Base-by-base conservation (phyloP, 2,329 filamentous ascomycete species). In the Diaporthe sp. region DNA sequence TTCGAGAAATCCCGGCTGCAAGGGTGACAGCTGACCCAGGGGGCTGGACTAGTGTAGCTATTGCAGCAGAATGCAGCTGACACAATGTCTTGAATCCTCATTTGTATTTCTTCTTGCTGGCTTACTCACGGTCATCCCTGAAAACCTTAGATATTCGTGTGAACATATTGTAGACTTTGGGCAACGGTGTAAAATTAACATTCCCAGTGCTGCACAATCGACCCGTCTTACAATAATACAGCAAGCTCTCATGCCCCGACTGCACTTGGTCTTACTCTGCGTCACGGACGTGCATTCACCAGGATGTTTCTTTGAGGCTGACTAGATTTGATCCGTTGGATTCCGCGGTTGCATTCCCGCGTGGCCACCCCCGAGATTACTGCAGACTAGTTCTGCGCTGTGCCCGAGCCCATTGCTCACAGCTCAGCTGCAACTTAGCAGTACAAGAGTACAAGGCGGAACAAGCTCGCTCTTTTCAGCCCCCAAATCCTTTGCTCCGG, bases 291-390 rank as follows among this genome's bases (percentile, higher is more conserved):
- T 55, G 53, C 31, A 53, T n/a, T 28, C 25, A 15, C n/a, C 22
- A 25, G 51, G 51, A 28, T 28, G 25, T 28, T 13, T 6, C 3
- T 28, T 53, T 59, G n/a, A 61, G 15, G 70, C 70, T 62, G 46
- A 25, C 39, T 3, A 34, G 31, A 15, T 55, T 34, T 19, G 46
- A 34, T 28, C 65, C 65, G 65, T 69, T 51, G 65, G 65, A 53
- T 69, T 55, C 65, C 49, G 65, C 13, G 31, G 49, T 55, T 55
- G 37, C 44, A 62, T 37, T 73, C 58, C 70, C 70, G 58, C 37
- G 31, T 65, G 46, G 70, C 49, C 53, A 34, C 58, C 44, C 28
- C 71, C 71, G 46, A 73, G 61, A 73, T 73, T 65, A 65, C 22
- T 13, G 34, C 65, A 39, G 70, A 1, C 34, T 19, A 51, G 17